phyloP scores from a whole-genome alignment of 2,329 filamentous ascomycete species.

The Xylariaceae sp. region DNA sequence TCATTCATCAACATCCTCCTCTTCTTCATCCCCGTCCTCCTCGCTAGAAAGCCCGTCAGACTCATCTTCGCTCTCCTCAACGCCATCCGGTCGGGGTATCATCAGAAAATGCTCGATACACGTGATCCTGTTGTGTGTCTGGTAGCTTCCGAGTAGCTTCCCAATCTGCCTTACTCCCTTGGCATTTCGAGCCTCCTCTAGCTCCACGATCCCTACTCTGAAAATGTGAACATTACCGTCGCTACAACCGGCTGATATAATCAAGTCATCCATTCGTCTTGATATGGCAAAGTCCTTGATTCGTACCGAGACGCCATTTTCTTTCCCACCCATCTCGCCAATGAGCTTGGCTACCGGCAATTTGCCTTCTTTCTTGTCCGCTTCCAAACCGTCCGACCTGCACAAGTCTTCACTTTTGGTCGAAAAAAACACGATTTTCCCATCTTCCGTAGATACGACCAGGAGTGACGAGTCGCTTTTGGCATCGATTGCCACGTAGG shows the following conservation, averaged over 20 bases:
- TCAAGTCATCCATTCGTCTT: slow-evolving; percentile 34
- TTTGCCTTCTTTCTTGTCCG: slow-evolving; percentile 33
- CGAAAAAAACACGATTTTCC: slow-evolving; percentile 77
- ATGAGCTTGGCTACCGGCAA: slow-evolving; percentile 61
- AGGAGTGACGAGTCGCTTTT: slow-evolving; percentile 53
- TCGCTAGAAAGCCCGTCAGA: slow-evolving; percentile 15
- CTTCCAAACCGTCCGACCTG: slow-evolving; percentile 29
- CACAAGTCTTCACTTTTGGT: slow-evolving; percentile 51
- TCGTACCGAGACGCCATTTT: slow-evolving; percentile 61
- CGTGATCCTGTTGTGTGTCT: slow-evolving; percentile 84
- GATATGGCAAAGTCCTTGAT: slow-evolving; percentile 86
- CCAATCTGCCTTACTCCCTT: slow-evolving; percentile 44
- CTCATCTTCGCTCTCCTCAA: slow-evolving; percentile 51
- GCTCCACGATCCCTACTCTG: slow-evolving; percentile 47
- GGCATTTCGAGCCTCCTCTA: slow-evolving; percentile 28
- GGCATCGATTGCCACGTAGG: slow-evolving; percentile 58
- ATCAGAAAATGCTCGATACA: slow-evolving; percentile 85
- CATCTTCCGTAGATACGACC: slow-evolving; percentile 84
- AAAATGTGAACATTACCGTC: slow-evolving; percentile 83
- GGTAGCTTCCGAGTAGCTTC: slow-evolving; percentile 68
- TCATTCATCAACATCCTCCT: slow-evolving; percentile 7
- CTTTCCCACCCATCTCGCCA: slow-evolving; percentile 74
- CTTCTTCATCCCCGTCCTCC: slow-evolving; percentile 14
- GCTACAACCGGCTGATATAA: slow-evolving; percentile 73
- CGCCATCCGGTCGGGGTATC: slow-evolving; percentile 61